Evolutionary conservation across 1,284 basidiomycete species (phyloP).

Genomic region (Puccinia brachypodii): DNA sequence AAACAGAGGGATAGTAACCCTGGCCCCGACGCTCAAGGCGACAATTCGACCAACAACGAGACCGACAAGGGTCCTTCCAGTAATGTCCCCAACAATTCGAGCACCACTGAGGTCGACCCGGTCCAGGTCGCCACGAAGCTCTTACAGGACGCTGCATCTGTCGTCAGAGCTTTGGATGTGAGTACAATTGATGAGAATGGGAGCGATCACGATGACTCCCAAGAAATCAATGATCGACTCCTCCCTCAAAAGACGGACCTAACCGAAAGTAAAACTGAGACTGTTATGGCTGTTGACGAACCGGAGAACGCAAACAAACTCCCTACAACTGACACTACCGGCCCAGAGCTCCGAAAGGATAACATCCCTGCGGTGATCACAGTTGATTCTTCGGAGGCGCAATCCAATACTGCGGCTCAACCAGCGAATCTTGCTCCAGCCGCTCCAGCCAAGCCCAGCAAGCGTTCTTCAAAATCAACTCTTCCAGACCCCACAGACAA

Average conservation of each 20-base stretch:
- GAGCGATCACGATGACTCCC: slow-evolving; percentile 20
- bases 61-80: not conserved
- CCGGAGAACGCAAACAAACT: too few species aligned
- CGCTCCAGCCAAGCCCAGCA: not conserved
- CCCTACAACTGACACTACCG: too few species aligned
- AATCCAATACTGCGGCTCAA: not conserved
- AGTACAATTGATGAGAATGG: slow-evolving; percentile 21
- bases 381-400: not conserved
- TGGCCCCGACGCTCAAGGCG: not conserved
- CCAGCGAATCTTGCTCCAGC: not conserved
- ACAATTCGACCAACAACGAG: not conserved
- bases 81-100: not conserved
- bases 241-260: not conserved
- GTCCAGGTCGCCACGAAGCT: slow-evolving; percentile 21
- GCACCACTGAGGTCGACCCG: not conserved
- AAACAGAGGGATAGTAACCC: not conserved
- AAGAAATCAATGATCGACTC: slow-evolving; percentile 32
- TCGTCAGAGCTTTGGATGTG: slow-evolving; percentile 23
- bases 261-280: not conserved
- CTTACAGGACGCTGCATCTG: slow-evolving; percentile 23
- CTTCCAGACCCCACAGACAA: slow-evolving; percentile 52
- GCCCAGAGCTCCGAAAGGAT: not conserved
- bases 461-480: slow-evolving; percentile 33
- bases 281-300: too few species aligned
- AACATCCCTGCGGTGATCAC: not conserved